Base-by-base conservation (phyloP, 345 rosid species). In the Anastatica hierochuntica region DNA sequence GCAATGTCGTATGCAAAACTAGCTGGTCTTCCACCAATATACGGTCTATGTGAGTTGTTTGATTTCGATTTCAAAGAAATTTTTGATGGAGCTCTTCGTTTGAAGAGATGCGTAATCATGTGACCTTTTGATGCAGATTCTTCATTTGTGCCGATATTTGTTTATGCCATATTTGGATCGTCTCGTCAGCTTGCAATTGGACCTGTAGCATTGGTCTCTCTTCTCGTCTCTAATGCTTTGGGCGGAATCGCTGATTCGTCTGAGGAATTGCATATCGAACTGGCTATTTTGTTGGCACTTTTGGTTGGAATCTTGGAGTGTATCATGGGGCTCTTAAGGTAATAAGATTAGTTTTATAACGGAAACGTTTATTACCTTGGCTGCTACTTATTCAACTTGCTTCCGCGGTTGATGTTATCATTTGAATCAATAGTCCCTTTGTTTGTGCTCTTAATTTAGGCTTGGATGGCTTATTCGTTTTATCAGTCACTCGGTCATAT, bases 391-490 rank as follows among this genome's bases (percentile, higher is more conserved):
- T 52, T 21, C 42, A 40, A 11, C 10, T 21, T 51, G 37, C 20
- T 8, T 54, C 14, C 10, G 48, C 24, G 0, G 23, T 29, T 10
- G 10, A 31, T 23, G 35, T 14, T 27, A 45, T 35, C 35, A 27
- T 6, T 51, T 19, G 9, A 10, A 15, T 26, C 31, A 21, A 2
- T 18, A 14, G 1, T 18, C 34, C 4, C 16, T 15, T 55, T n/a
- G 29, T 56, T 19, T 56, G 15, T 56, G 41, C 23, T 56, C 50
- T 51, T 5, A 64, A 61, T 53, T 15, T 63, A 94, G 99, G 82
- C 97, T 94, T 69, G 99, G 99, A 50, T 94, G 99, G 99, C 78
- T 94, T 56, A 80, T 94, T 59, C 97, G 99, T 54, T 94, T 94
- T 79, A 85, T 94, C 63, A 88, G 99, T 68, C 99, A 85, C 72